Percentiles rank a stretch among this genome's conserved stretches.
Conservation (phyloP, 352 stramenopile genomes). For the Albugo laibachii region DNA sequence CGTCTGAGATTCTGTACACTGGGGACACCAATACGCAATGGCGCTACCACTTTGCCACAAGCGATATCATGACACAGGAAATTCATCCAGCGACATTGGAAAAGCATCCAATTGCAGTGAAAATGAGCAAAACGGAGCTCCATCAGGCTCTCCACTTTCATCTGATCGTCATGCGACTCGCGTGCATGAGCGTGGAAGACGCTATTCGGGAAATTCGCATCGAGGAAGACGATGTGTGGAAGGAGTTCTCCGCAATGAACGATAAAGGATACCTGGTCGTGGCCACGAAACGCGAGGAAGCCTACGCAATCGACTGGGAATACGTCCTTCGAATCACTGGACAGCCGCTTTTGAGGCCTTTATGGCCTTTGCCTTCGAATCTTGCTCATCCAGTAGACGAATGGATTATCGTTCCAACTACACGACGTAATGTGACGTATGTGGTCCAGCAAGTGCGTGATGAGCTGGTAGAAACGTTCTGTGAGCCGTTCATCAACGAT, state of each 20-base stretch:
- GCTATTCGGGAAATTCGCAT: constrained; percentile 49
- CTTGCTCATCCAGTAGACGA: constrained; percentile 14
- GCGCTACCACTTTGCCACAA: constrained; percentile 68
- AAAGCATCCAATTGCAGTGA: constrained; percentile 19
- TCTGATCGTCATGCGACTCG: constrained; percentile 54
- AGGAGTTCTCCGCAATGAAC: constrained; percentile 73
- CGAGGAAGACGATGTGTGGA: constrained; percentile 30
- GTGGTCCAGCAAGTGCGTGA: constrained; percentile 22
- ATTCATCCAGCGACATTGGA: constrained; percentile 41
- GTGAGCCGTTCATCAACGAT: constrained; percentile 19
- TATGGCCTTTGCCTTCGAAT: constrained; percentile 32
- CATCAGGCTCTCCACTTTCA: constrained; percentile 51
- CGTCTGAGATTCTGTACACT: constrained; percentile 58
- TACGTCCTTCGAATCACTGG: constrained; percentile 39
- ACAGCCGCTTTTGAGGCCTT: constrained; percentile 34
- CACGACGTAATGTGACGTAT: constrained; percentile 53
- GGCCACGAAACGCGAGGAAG: constrained; percentile 11
- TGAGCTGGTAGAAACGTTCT: constrained; percentile 20
- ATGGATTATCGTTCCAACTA: constrained; percentile 54
- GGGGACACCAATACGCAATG: constrained; percentile 61
- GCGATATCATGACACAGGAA: constrained; percentile 38
- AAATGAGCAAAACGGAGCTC: constrained; percentile 31
- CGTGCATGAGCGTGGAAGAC: constrained; percentile 54
- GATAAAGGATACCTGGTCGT: constrained; percentile 78
- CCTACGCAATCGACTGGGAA: constrained; percentile 27